Conservation (phyloP, 2,329 filamentous ascomycete genomes). For the Myriosclerotinia curreyana region DNA sequence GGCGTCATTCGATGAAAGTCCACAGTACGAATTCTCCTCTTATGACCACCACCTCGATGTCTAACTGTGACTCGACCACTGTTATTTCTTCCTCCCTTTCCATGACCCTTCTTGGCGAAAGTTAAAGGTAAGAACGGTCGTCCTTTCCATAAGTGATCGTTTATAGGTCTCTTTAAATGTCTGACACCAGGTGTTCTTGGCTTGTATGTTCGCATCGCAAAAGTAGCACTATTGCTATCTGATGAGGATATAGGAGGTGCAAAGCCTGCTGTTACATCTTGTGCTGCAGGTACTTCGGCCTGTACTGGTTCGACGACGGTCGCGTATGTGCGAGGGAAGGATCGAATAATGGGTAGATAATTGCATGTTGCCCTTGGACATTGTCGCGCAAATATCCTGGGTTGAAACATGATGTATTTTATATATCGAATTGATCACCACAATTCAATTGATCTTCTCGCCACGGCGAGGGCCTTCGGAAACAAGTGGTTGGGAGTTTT, state of each 20-base stretch:
- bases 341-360: constrained; percentile 47
- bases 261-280: constrained; percentile 43
- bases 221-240: constrained; percentile 41
- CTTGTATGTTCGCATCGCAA: constrained; percentile 75
- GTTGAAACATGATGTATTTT: constrained; percentile 57
- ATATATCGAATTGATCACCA: constrained; percentile 13
- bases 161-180: constrained; percentile 87
- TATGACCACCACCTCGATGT: constrained; percentile 88
- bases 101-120: constrained; percentile 86
- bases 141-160: constrained; percentile 96
- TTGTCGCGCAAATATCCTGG: constrained; percentile 55
- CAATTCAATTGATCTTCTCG: constrained; percentile 24
- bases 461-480: constrained; percentile 18
- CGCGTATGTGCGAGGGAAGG: constrained; percentile 51
- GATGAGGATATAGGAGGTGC: constrained; percentile 45
- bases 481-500: constrained; percentile 13
- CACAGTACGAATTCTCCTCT: constrained; percentile 85
- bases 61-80: constrained; percentile 82
- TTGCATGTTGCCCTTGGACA: constrained; percentile 45
- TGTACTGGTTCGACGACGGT: constrained; percentile 44
- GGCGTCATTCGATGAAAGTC: constrained; percentile 79
- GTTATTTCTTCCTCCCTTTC: constrained; percentile 88
- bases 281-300: constrained; percentile 40
- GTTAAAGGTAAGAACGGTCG: constrained; percentile 79
- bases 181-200: constrained; percentile 89